phyloP scores from a whole-genome alignment of 345 rosid genomes.

The Xanthoceras sorbifolium region DNA sequence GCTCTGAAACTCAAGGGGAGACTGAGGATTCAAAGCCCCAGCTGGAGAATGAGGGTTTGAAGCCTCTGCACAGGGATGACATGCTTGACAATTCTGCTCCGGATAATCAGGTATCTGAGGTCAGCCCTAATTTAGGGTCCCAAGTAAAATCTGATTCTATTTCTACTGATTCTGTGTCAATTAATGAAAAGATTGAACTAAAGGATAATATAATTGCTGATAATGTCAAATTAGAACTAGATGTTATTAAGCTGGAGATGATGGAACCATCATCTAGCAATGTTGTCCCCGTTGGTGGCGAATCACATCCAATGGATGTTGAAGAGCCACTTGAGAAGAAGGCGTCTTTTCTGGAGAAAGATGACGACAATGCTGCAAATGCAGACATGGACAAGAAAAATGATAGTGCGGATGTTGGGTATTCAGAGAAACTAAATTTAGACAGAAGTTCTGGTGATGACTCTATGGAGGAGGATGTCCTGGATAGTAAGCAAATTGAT shows the following conservation, averaged over 20 bases:
- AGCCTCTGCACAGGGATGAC: constrained; percentile 51
- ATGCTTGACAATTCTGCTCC: constrained; percentile 57
- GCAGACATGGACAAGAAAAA: constrained; percentile 68
- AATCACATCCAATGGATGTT: constrained; percentile 90
- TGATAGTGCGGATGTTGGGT: constrained; percentile 65
- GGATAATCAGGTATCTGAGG: constrained; percentile 97
- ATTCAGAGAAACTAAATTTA: constrained; percentile 88
- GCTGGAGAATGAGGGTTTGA: constrained; percentile 44
- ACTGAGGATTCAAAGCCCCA: constrained; percentile 39
- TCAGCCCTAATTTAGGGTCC: constrained; percentile 91
- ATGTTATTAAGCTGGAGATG: constrained; percentile 79
- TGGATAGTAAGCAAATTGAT: constrained; percentile 74
- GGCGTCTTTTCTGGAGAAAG: constrained; percentile 64
- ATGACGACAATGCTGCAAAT: constrained; percentile 58
- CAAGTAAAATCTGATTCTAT: constrained; percentile 98
- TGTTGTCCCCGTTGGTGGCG: constrained; percentile 60
- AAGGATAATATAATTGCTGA: constrained; percentile 97
- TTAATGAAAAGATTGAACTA: constrained; percentile 90
- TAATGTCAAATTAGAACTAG: constrained; percentile 95
- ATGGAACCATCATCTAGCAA: constrained; percentile 74
- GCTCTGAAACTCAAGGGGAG: constrained; percentile 31
- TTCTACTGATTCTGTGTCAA: constrained; percentile 98
- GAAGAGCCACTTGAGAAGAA: constrained; percentile 73
- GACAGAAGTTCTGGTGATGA: constrained; percentile 99
- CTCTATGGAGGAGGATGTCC: constrained; percentile 89